These are phyloP conservation scores for Elaeis guineensis DNA, from an alignment of 176 grass and related monocot genomes.

Conservation along the genomic window DNA sequence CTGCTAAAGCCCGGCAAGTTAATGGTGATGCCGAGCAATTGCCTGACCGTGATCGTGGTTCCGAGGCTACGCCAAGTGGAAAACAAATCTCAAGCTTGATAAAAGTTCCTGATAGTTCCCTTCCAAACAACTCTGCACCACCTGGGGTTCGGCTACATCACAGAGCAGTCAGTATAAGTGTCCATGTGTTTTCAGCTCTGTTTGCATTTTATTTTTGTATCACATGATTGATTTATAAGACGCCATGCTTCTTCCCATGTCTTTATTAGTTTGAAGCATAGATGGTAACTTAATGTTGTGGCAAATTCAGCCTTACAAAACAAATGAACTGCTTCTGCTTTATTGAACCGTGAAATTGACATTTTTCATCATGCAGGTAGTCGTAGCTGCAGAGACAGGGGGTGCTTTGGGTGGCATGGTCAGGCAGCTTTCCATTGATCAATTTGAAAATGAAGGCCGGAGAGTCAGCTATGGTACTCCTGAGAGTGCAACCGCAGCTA, in stretches of 20 bases:
- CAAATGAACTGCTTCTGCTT: too few relatives aligned
- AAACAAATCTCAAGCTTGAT: conserved; percentile 18
- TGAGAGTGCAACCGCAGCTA: conserved; percentile 42
- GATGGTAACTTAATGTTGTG: too few relatives aligned
- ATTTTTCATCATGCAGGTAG: conserved; percentile 26
- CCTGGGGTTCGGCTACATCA: conserved; percentile 48
- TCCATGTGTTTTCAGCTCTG: conserved; percentile 1
- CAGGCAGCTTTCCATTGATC: conserved; percentile 50
- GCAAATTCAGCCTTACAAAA: too few relatives aligned
- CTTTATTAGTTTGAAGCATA: too few relatives aligned
- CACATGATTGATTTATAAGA: too few relatives aligned
- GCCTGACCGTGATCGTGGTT: conserved; percentile 23
- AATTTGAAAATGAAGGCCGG: conserved; percentile 61
- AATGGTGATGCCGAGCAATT: conserved; percentile 23
- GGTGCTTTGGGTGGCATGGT: conserved; percentile 51
- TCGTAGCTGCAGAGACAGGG: conserved; percentile 40
- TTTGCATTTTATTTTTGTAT: too few relatives aligned
- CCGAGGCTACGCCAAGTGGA: conserved; percentile 18
- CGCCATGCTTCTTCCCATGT: too few relatives aligned
- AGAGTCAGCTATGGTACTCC: conserved; percentile 50
- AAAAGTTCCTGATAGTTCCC: conserved; percentile 27
- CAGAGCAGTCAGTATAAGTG: conserved; percentile 31
- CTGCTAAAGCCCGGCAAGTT: conserved; percentile 40
- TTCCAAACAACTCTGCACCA: conserved; percentile 13
- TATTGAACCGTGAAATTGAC: too few relatives aligned